phyloP scores from a whole-genome alignment of 176 grass and related monocot genomes.

The Oryza meyeriana region DNA sequence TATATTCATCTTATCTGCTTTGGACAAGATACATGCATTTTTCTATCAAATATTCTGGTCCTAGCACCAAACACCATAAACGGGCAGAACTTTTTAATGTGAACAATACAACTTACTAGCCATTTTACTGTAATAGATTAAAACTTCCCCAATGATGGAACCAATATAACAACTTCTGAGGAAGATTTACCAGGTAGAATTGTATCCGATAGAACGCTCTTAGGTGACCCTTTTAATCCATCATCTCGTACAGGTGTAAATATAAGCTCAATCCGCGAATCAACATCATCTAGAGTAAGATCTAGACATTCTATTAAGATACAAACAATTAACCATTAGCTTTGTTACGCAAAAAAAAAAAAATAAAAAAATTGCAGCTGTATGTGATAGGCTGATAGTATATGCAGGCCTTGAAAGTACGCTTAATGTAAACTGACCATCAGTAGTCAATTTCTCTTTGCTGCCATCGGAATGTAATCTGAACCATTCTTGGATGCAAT shows the following conservation, averaged over 20 bases:
- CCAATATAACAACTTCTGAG: not conserved
- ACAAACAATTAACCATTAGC: constrained; percentile 32
- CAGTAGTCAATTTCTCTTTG: constrained; percentile 61
- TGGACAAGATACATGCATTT: not conserved
- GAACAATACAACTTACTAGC: constrained; percentile 12
- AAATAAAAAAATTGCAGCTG: constrained; percentile 16
- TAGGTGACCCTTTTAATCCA: constrained; percentile 59
- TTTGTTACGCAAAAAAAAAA: not conserved
- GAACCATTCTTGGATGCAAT: constrained; percentile 90
- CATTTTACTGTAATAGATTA: constrained; percentile 1
- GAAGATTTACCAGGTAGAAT: constrained; percentile 83
- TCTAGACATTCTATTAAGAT: constrained; percentile 66
- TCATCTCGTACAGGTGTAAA: constrained; percentile 83
- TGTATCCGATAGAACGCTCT: constrained; percentile 58
- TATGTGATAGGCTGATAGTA: constrained; percentile 22
- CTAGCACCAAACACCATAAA: not conserved
- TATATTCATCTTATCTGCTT: constrained; percentile 15
- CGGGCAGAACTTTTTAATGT: not conserved
- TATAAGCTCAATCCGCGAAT: constrained; percentile 60
- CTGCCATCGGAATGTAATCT: constrained; percentile 51
- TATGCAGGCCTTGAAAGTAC: constrained; percentile 28
- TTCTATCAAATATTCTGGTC: not conserved
- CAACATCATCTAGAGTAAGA: constrained; percentile 70
- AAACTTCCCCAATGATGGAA: constrained; percentile 8
- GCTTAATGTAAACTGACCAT: constrained; percentile 51